A percentile compares a stretch with the other conserved stretches of the same genome.
These are phyloP conservation scores for Phytophthora sp. DNA, from an alignment of 352 stramenopile species.

Conservation along the genomic window DNA sequence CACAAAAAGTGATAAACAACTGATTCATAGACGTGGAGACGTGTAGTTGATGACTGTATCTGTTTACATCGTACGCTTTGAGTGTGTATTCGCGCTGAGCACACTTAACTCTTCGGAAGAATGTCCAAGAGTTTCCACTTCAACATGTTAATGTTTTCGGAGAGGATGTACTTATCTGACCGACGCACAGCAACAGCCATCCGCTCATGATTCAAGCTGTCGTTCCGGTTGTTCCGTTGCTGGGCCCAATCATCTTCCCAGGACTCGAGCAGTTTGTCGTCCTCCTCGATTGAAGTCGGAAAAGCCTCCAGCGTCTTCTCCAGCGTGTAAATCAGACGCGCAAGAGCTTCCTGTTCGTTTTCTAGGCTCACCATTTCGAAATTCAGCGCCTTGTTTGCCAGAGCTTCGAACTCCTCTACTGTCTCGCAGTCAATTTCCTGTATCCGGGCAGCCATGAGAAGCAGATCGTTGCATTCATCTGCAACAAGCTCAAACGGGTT, in stretches of 20 bases:
- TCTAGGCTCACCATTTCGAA: conserved; percentile 59
- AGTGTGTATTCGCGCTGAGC: conserved; percentile 5
- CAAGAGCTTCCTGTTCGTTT: conserved; percentile 61
- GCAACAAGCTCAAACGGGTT: conserved; percentile 70
- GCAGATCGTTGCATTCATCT: conserved; percentile 68
- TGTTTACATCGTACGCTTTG: conserved; percentile 15
- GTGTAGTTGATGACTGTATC: conserved; percentile 30
- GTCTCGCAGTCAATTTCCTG: conserved; percentile 66
- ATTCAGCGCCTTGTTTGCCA: conserved; percentile 53
- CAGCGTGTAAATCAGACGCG: conserved; percentile 65
- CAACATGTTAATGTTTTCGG: conserved; percentile 70
- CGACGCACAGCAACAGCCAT: conserved; percentile 65
- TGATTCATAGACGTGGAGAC: conserved; percentile 17
- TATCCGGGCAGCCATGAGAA: conserved; percentile 70
- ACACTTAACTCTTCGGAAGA: conserved; percentile 41
- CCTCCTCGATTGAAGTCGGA: conserved; percentile 48
- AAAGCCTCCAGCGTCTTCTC: conserved; percentile 67
- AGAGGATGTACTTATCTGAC: conserved; percentile 70
- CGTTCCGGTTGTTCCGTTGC: conserved; percentile 25
- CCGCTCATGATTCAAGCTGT: conserved; percentile 44
- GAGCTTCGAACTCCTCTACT: conserved; percentile 39
- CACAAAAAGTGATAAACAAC: neutral
- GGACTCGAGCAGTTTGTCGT: conserved; percentile 42
- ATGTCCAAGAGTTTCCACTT: conserved; percentile 73
- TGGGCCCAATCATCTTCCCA: conserved; percentile 31